Evolutionary conservation across 2,329 filamentous ascomycete species (phyloP).

Genomic region (Fusarium denticulatum): DNA sequence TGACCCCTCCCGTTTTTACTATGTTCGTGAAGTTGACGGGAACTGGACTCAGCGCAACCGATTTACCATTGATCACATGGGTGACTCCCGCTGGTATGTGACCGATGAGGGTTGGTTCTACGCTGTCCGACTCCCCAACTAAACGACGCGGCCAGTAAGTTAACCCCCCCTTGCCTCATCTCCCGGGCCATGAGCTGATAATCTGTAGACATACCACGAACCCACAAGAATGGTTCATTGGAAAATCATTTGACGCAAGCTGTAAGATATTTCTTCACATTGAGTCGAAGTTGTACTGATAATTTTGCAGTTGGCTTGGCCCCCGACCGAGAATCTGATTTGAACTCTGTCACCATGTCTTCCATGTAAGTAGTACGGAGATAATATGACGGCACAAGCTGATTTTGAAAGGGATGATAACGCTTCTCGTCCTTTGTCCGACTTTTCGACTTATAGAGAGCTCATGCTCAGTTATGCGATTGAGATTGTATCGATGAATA

Average conservation of each 20-base stretch:
- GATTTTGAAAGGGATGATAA: background rate
- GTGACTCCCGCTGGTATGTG: slow-evolving; percentile 68
- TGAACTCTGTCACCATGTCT: background rate
- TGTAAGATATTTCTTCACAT: background rate
- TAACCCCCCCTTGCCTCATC: background rate
- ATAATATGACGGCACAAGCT: background rate
- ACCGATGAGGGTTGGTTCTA: slow-evolving; percentile 68
- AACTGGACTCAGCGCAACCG: slow-evolving; percentile 69
- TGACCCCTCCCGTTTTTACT: slow-evolving; percentile 69
- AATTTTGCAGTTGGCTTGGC: slow-evolving; percentile 2
- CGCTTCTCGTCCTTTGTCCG: background rate
- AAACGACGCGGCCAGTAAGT: slow-evolving; percentile 23
- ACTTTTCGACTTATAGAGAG: background rate
- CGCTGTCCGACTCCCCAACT: slow-evolving; percentile 63
- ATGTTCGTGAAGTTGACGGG: slow-evolving; percentile 68
- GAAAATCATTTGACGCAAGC: background rate
- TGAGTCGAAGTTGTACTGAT: background rate
- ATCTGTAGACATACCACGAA: slow-evolving; percentile 8
- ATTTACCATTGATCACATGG: slow-evolving; percentile 68
- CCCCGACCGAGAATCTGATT: background rate
- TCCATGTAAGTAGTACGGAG: slow-evolving; percentile 6
- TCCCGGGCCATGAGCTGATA: slow-evolving; percentile 5
- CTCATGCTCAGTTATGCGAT: background rate
- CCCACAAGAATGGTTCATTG: background rate
- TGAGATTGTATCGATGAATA: background rate